Evolutionary conservation across 202 grass and related monocot species (phyloP), one percentile per base, ranked within the genome.

Genomic region (Schoenoplectus triqueter): DNA sequence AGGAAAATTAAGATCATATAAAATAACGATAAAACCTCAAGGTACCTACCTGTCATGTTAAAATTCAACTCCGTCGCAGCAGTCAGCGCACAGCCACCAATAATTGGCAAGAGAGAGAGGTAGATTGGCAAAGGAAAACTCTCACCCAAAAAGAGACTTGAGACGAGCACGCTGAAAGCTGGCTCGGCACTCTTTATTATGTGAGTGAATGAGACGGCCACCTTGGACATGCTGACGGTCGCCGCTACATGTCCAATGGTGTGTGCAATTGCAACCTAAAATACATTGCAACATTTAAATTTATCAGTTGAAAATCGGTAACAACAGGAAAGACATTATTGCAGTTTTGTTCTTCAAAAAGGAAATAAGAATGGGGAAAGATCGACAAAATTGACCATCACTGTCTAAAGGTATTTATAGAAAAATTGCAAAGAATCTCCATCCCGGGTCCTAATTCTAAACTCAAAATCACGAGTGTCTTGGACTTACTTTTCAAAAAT

Each of bases 161-260:
- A 98, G 86, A 98, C 91, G 50, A 95, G 6, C 20, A 98, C 95
- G 76, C 87, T 95, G 91, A 95, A 95, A 7, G 95, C 95, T 78
- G 93, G 95, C 87, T 98, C 95, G 0, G 84, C 87, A 78, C 95
- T 98, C 95, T 98, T 98, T 81, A 98, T 98, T 86, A 98, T 98
- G 82, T 95, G 95, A 48, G 95, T 98, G 84, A 98, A 98, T 0
- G 95, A 98, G 22, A 95, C 93, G 44, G 93, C 93, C 82, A 98
- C 95, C 91, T 98, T 98, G 0, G 91, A 88, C 95, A 98, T 98
- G 95, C 95, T 98, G 77, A 98, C 87, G 19, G 91, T 98, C 73
- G 95, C 95, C 45, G 95, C 93, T 51, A 98, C 95, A 84, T 98
- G 95, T 62, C 95, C 95, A 64, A 98, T 98, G 2, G 95, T 95